phyloP scores from a whole-genome alignment of 2,329 filamentous ascomycete species.

The Cytospora piceicola region DNA sequence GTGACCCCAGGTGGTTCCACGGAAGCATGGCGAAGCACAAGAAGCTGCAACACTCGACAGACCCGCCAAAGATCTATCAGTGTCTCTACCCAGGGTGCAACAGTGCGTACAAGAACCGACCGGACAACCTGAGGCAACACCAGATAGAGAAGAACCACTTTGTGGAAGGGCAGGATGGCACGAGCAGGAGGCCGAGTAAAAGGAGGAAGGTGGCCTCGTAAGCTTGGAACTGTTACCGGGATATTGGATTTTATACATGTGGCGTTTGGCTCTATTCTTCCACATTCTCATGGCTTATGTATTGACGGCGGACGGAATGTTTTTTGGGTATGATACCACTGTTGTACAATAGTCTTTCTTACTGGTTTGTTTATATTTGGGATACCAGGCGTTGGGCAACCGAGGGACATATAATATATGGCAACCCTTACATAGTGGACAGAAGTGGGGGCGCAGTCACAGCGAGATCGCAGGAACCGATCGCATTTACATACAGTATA shows the following conservation, averaged over 20 bases:
- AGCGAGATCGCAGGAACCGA: neutral
- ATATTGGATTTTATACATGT: too few relatives aligned
- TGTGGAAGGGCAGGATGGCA: conserved; percentile 47
- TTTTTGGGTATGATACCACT: conserved; percentile 24
- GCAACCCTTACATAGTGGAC: neutral
- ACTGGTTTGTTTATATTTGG: conserved; percentile 29
- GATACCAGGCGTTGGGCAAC: neutral
- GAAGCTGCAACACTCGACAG: conserved; percentile 56
- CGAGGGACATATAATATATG: neutral
- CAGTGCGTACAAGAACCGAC: conserved; percentile 59
- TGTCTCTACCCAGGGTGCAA: conserved; percentile 58
- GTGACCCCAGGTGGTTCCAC: conserved; percentile 61
- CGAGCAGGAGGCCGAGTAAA: conserved; percentile 48
- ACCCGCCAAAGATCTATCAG: conserved; percentile 54
- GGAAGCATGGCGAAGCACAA: conserved; percentile 64
- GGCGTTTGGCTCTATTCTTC: neutral
- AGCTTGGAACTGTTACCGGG: neutral
- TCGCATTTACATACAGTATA: conserved; percentile 6
- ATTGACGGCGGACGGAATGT: conserved; percentile 1
- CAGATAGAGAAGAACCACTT: conserved; percentile 61
- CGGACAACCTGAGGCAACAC: conserved; percentile 60
- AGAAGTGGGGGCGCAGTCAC: neutral
- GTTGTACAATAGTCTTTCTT: conserved; percentile 34
- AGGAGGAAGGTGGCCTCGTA: conserved; percentile 47
- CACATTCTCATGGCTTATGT: neutral